Conservation (phyloP, 306 rosid genomes). For the Cucurbita maxima region DNA sequence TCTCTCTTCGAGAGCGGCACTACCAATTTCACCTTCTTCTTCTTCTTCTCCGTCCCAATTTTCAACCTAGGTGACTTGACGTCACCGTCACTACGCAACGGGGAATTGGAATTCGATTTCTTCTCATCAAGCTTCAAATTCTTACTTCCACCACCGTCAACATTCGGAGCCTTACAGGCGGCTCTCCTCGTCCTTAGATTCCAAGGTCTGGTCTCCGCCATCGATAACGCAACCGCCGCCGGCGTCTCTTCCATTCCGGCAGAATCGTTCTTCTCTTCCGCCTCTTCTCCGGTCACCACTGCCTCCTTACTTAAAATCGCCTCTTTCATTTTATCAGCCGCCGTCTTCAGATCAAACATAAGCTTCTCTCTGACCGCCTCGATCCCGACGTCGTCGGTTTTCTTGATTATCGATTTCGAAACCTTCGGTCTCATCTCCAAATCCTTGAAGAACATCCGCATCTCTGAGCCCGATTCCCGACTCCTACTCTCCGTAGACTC, state of each 20-base stretch:
- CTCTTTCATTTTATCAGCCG: slow-evolving; percentile 56
- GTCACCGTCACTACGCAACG: slow-evolving; percentile 28
- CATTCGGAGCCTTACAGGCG: slow-evolving; percentile 31
- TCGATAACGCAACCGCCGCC: slow-evolving; percentile 3
- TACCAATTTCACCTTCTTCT: slow-evolving; percentile 28
- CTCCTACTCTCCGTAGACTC: slow-evolving; percentile 13
- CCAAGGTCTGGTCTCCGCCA: slow-evolving; percentile 42
- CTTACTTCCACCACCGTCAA: slow-evolving; percentile 18
- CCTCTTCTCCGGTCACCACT: slow-evolving; percentile 10
- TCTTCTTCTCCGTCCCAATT: slow-evolving; percentile 26
- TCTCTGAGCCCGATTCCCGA: slow-evolving; percentile 20
- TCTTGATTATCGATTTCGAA: slow-evolving; percentile 22
- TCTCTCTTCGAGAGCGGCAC: slow-evolving; percentile 39
- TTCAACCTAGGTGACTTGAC: slow-evolving; percentile 34
- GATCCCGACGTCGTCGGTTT: slow-evolving; percentile 44
- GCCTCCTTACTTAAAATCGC: slow-evolving; percentile 44
- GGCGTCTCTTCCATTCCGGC: slow-evolving; percentile 3
- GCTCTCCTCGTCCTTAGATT: slow-evolving; percentile 66
- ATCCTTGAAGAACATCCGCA: slow-evolving; percentile 16
- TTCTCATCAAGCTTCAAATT: slow-evolving; percentile 44
- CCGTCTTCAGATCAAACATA: slow-evolving; percentile 68
- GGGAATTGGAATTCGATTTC: slow-evolving; percentile 25
- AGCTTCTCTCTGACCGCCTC: slow-evolving; percentile 73
- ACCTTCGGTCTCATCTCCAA: slow-evolving; percentile 14
- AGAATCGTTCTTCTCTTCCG: background rate